Evolutionary conservation across 2,329 filamentous ascomycete species (phyloP).

Genomic region (Exserohilum rostratum): DNA sequence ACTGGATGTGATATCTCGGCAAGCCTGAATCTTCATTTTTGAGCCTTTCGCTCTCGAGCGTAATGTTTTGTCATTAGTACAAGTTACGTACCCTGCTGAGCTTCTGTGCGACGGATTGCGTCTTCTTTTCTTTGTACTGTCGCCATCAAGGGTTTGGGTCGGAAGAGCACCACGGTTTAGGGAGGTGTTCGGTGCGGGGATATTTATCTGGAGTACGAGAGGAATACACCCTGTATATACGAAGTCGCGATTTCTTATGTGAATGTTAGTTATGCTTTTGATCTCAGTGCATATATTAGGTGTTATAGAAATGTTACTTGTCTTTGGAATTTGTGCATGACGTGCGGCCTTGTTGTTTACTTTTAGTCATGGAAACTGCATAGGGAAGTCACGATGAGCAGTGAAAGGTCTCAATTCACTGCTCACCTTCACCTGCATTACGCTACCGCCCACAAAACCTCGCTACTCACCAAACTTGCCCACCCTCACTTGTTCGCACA

Average conservation of each 20-base stretch:
- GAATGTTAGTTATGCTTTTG: neutral
- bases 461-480: neutral
- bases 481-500: neutral
- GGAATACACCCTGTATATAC: slow-evolving; percentile 3
- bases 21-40: slow-evolving; percentile 8
- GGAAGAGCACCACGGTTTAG: neutral
- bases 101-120: slow-evolving; percentile 2
- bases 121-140: slow-evolving; percentile 4
- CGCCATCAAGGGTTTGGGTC: neutral
- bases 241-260: neutral
- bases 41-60: slow-evolving; percentile 15
- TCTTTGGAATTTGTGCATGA: neutral
- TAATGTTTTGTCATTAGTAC: slow-evolving; percentile 25
- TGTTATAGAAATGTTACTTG: too few species aligned
- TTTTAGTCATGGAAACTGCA: neutral
- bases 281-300: neutral
- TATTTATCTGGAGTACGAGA: slow-evolving; percentile 4
- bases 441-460: too few species aligned
- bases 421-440: neutral
- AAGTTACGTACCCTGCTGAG: neutral
- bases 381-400: neutral
- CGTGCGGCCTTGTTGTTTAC: too few species aligned
- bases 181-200: neutral
- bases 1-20: slow-evolving; percentile 6
- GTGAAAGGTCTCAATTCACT: neutral